phyloP scores from a whole-genome alignment of 2,329 filamentous ascomycete genomes.

The Grosmannia clavigera region DNA sequence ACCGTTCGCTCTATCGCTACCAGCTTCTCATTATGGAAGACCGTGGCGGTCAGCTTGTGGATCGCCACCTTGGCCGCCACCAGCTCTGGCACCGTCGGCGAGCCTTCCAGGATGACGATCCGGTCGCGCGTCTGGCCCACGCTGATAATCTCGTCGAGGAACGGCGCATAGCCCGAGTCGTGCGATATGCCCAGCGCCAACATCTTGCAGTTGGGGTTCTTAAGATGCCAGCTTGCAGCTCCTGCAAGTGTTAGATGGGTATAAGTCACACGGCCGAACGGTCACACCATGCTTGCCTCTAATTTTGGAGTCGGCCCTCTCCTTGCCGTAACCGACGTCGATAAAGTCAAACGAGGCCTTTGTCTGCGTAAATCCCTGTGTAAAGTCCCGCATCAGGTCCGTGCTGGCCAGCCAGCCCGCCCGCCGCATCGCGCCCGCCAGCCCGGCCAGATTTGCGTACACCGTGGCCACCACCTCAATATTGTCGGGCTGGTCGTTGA shows the following conservation, averaged over 20 bases:
- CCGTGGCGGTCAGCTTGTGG: conserved; percentile 28
- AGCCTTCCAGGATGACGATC: conserved; percentile 42
- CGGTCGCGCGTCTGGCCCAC: conserved; percentile 29
- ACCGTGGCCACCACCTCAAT: conserved; percentile 44
- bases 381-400: conserved; percentile 42
- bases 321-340: conserved; percentile 47
- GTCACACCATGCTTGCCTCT: conserved; percentile 30
- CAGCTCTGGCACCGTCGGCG: conserved; percentile 37
- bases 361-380: conserved; percentile 45
- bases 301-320: conserved; percentile 47
- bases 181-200: conserved; percentile 50
- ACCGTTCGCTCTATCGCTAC: conserved; percentile 19
- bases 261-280: too few relatives aligned
- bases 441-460: conserved; percentile 39
- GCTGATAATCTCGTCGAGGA: conserved; percentile 41
- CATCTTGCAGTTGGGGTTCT: conserved; percentile 49
- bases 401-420: conserved; percentile 33
- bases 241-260: conserved; percentile 22
- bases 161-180: conserved; percentile 46
- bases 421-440: conserved; percentile 36
- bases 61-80: conserved; percentile 32
- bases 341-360: conserved; percentile 50
- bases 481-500: conserved; percentile 32
- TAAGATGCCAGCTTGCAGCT: conserved; percentile 41
- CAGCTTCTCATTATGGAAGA: conserved; percentile 45